Conservation (phyloP, 768 basidiomycete genomes). For the Termitomyces sp. region DNA sequence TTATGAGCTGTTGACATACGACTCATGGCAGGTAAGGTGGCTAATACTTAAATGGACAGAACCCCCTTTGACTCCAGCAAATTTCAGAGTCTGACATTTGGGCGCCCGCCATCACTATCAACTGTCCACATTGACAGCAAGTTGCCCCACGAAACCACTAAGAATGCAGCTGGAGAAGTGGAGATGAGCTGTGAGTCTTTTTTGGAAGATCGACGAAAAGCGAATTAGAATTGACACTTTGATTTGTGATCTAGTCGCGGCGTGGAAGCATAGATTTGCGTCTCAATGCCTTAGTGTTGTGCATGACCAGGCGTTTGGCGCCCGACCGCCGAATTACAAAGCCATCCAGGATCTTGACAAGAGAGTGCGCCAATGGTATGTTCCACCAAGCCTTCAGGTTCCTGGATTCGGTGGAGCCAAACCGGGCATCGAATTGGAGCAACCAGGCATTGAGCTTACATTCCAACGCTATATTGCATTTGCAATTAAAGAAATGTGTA, state of each 20-base stretch:
- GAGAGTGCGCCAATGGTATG: slow-evolving; percentile 61
- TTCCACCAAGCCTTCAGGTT: slow-evolving; percentile 64
- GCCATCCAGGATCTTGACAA: slow-evolving; percentile 63
- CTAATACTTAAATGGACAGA: slow-evolving; percentile 4
- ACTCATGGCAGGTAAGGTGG: slow-evolving; percentile 63
- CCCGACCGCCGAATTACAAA: slow-evolving; percentile 59
- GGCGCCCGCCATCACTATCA: slow-evolving; percentile 66
- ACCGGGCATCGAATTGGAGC: slow-evolving; percentile 37
- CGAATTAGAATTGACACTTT: background rate
- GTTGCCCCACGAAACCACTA: slow-evolving; percentile 46
- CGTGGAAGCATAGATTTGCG: slow-evolving; percentile 70
- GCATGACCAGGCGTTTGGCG: slow-evolving; percentile 68
- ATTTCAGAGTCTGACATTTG: slow-evolving; percentile 65
- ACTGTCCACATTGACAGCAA: slow-evolving; percentile 55
- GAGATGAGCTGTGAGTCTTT: slow-evolving; percentile 60
- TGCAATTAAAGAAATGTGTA: slow-evolving; percentile 69
- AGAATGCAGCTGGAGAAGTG: slow-evolving; percentile 45
- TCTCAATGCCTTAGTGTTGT: slow-evolving; percentile 62
- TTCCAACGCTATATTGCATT: slow-evolving; percentile 69
- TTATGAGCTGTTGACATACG: slow-evolving; percentile 67
- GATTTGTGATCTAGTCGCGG: slow-evolving; percentile 42
- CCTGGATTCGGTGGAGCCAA: slow-evolving; percentile 59
- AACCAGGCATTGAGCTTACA: slow-evolving; percentile 53
- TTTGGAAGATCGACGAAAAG: background rate
- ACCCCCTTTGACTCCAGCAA: background rate